Evolutionary conservation across 768 basidiomycete species (phyloP).

Genomic region (Podaxis pistillaris): DNA sequence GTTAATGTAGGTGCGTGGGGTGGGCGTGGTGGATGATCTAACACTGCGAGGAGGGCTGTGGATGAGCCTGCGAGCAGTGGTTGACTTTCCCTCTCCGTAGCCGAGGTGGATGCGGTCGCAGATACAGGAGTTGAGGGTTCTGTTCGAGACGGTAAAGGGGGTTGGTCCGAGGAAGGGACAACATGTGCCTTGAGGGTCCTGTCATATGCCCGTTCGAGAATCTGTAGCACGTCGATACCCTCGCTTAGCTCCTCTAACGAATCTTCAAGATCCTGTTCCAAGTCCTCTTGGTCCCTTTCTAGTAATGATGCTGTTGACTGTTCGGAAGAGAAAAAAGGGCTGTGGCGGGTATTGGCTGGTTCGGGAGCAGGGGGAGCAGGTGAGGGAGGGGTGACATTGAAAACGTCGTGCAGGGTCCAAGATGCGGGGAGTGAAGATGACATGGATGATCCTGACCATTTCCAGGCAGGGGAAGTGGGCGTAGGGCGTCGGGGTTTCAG

Average conservation of each 20-base stretch:
- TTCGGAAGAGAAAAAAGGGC: not conserved
- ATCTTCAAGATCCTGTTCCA: slow-evolving; percentile 30
- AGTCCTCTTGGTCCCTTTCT: slow-evolving; percentile 14
- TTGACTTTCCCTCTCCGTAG: slow-evolving; percentile 15
- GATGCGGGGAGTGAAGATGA: slow-evolving; percentile 6
- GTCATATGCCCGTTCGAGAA: slow-evolving; percentile 71
- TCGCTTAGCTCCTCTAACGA: slow-evolving; percentile 63
- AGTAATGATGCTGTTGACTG: slow-evolving; percentile 8
- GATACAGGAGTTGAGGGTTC: slow-evolving; percentile 20
- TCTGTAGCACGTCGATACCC: slow-evolving; percentile 66
- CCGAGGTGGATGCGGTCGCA: slow-evolving; percentile 18
- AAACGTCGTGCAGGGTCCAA: slow-evolving; percentile 9
- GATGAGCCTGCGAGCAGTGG: slow-evolving; percentile 62
- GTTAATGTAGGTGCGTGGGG: not conserved
- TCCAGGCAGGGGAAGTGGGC: slow-evolving; percentile 11
- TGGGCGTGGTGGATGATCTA: slow-evolving; percentile 41
- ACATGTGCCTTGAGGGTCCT: slow-evolving; percentile 63
- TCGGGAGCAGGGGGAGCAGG: slow-evolving; percentile 13
- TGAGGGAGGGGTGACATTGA: slow-evolving; percentile 9
- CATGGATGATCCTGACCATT: slow-evolving; percentile 16
- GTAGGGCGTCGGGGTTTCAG: slow-evolving; percentile 20
- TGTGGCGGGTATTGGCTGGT: not conserved
- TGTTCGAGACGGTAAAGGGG: slow-evolving; percentile 7
- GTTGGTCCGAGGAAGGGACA: slow-evolving; percentile 23
- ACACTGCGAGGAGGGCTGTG: slow-evolving; percentile 65